These are phyloP conservation scores for sorghum (Sorghum bicolor) DNA, from an alignment of 176 grass and related monocot species.

Conservation along the genomic window DNA sequence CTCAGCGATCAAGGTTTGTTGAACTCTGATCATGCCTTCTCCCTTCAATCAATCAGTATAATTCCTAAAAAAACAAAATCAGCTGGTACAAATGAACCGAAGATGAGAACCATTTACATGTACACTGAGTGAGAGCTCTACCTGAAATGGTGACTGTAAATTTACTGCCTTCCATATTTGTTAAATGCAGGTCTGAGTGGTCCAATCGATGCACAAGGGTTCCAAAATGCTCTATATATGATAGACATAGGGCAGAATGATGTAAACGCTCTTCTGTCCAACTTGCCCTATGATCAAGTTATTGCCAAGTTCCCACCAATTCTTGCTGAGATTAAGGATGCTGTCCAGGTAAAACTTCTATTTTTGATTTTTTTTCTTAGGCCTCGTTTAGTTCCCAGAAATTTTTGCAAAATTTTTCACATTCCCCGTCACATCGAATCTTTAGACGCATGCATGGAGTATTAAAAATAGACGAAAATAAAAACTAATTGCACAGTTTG, in stretches of 20 bases:
- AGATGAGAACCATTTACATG: background rate
- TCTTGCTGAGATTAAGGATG: conserved; percentile 59
- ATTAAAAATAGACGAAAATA: too few relatives aligned
- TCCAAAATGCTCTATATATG: conserved; percentile 65
- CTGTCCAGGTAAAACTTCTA: conserved; percentile 49
- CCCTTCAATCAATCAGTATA: background rate
- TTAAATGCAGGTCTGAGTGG: conserved; percentile 44
- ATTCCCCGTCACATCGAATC: too few relatives aligned
- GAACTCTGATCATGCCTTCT: background rate
- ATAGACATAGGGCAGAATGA: conserved; percentile 93
- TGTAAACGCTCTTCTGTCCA: conserved; percentile 45
- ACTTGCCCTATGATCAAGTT: conserved; percentile 53
- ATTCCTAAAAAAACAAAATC: background rate
- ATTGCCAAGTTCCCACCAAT: conserved; percentile 48
- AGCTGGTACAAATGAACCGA: background rate
- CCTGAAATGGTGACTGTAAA: background rate
- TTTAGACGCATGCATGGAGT: too few relatives aligned
- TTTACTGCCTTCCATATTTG: background rate
- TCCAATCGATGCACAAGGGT: conserved; percentile 42
- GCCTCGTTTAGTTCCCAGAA: too few relatives aligned
- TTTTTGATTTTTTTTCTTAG: background rate
- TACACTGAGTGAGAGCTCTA: background rate
- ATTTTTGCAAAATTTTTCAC: too few relatives aligned
- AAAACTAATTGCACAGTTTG: too few relatives aligned
- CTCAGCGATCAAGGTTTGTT: conserved; percentile 53